Percentiles rank a stretch among this genome's conserved stretches.
Evolutionary conservation across 768 basidiomycete genomes (phyloP).

Genomic region (Mycena indigotica): DNA sequence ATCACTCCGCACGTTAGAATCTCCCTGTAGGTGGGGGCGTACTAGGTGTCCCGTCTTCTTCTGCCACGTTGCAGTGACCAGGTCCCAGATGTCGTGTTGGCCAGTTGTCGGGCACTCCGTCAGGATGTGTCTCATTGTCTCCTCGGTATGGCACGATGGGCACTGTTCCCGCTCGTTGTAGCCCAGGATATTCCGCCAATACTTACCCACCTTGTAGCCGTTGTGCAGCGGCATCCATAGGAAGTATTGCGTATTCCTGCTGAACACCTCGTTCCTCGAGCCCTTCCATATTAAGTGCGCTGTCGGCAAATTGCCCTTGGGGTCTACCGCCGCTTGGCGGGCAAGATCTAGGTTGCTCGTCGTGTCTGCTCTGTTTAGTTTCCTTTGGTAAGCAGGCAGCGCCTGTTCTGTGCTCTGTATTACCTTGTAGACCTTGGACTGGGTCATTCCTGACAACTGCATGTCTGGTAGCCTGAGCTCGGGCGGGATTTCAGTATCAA

Average conservation of each 20-base stretch:
- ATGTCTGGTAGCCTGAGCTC: neutral
- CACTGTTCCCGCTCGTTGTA: neutral
- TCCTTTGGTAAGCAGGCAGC: neutral
- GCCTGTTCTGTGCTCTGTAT: neutral
- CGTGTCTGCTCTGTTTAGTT: neutral
- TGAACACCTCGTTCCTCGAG: slow-evolving; percentile 1
- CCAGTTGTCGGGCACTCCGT: slow-evolving; percentile 7
- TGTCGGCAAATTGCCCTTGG: neutral
- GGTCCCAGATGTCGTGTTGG: slow-evolving; percentile 6
- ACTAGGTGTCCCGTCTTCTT: slow-evolving; percentile 7
- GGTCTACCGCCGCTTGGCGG: neutral
- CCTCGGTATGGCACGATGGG: neutral
- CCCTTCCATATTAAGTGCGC: slow-evolving; percentile 6
- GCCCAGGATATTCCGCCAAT: slow-evolving; percentile 5
- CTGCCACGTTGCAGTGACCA: neutral
- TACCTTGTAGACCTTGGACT: neutral
- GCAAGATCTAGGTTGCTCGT: neutral
- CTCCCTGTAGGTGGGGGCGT: slow-evolving; percentile 6
- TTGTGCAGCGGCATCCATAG: slow-evolving; percentile 25
- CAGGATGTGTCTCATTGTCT: slow-evolving; percentile 16
- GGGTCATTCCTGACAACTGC: neutral
- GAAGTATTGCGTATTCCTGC: slow-evolving; percentile 11
- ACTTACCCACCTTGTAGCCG: slow-evolving; percentile 20
- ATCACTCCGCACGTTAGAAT: slow-evolving; percentile 10
- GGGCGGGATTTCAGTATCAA: neutral